Evolutionary conservation across 108 stramenopile species (phyloP).

Genomic region (Nannochloropsis oceanica): DNA sequence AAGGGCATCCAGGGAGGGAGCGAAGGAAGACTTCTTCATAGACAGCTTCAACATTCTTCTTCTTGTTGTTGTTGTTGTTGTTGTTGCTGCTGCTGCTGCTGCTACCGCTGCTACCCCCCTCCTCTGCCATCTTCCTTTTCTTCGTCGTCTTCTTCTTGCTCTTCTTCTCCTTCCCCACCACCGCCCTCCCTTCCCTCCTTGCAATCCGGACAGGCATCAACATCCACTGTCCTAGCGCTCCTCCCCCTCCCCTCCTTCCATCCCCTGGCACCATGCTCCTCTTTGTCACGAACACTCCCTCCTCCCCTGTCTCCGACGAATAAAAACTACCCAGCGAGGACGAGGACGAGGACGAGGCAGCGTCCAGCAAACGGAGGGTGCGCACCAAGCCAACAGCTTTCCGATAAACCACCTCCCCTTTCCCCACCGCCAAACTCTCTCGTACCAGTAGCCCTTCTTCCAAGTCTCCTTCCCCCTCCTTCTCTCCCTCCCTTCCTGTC

Average conservation of each 20-base stretch:
- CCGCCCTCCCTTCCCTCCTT: not conserved
- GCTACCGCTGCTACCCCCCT: not conserved
- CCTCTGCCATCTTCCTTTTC: not conserved
- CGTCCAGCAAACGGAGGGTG: not conserved
- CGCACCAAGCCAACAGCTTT: not conserved
- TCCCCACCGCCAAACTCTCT: not conserved
- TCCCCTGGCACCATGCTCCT: not conserved
- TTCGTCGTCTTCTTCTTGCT: not conserved
- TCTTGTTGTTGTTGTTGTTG: not conserved
- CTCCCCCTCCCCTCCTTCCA: no score
- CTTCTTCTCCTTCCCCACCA: not conserved
- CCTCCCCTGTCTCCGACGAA: not conserved
- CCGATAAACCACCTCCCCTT: not conserved
- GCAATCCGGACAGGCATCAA: not conserved
- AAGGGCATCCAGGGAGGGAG: not conserved
- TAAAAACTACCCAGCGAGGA: not conserved
- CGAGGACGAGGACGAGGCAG: not conserved
- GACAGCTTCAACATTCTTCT: not conserved
- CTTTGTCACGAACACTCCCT: not conserved
- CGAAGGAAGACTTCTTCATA: not conserved
- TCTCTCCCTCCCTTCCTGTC: not conserved
- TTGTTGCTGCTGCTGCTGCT: not conserved
- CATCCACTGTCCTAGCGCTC: not conserved
- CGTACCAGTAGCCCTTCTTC: not conserved
- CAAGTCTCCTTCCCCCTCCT: not conserved